Evolutionary conservation across 2,329 filamentous ascomycete genomes (phyloP), one percentile per base, ranked within the genome.

Genomic region (Fusarium floridanum): DNA sequence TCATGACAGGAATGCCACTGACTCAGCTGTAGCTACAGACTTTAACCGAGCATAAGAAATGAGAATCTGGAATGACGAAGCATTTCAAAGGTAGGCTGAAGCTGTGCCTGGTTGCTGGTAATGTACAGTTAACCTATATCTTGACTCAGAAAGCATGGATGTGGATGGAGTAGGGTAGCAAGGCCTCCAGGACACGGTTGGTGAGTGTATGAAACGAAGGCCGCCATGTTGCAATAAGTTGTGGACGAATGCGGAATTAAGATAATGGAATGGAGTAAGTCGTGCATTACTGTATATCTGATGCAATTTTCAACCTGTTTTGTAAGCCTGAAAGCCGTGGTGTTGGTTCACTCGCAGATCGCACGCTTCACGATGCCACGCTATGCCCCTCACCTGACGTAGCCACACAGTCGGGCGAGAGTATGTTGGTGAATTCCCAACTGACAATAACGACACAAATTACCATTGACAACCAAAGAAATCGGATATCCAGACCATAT

Each of bases 341-440:
- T 45, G 22, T 61, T 62, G 34, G 45, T 24, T 63, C 20, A 22
- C 41, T 60, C 36, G 16, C 20, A 39, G 53, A 61, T 32, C 16
- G 24, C 48, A 29, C 48, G 43, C 43, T 57, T 41, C 53, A 72
- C 55, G 45, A 74, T 67, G 50, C 66, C 48, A 64, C 32, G 48
- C 63, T n/a, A 45, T 69, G 69, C 72, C 72, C 72, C 72, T 75
- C 72, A 75, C 68, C 63, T 73, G 72, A 75, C 68, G 72, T 75
- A 74, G 72, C 66, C 62, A 62, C 66, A 20, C 53, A 34, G 65
- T 37, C 37, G 57, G n/a, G 59, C 22, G 36, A 41, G 20, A 67
- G 50, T 20, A 32, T 8, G 24, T 14, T 37, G 14, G 39, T 11
- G 39, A 56, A 37, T 29, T 17, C 10, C 56, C 24, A 20, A 29